phyloP scores from a whole-genome alignment of 2,329 filamentous ascomycete genomes.

The Diaporthe sp. region DNA sequence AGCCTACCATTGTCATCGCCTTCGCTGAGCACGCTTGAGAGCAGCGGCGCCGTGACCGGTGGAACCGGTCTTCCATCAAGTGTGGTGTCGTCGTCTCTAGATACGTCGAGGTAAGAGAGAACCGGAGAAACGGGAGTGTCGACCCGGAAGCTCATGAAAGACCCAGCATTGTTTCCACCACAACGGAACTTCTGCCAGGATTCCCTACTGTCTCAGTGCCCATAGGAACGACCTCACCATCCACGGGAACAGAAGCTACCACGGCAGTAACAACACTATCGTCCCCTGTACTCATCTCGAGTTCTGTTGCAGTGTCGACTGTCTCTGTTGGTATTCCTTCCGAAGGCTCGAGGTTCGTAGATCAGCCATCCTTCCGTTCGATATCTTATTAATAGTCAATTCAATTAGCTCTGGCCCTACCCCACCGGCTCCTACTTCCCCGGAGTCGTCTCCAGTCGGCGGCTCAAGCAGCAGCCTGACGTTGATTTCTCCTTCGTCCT shows the following conservation, averaged over 20 bases:
- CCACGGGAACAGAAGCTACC: not conserved
- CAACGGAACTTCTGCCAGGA: not conserved
- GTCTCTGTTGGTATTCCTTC: constrained; percentile 7
- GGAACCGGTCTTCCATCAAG: constrained; percentile 7
- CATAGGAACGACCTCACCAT: constrained; percentile 18
- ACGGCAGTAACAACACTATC: constrained; percentile 7
- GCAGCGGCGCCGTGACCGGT: not conserved
- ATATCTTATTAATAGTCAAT: not conserved
- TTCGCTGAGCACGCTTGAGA: not conserved
- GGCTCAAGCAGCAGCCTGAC: not conserved
- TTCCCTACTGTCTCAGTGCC: constrained; percentile 23
- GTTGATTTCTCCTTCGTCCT: not conserved
- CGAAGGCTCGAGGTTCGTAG: constrained; percentile 28
- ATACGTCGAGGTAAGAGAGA: constrained; percentile 25
- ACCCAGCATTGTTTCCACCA: not conserved
- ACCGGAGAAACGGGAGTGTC: not conserved
- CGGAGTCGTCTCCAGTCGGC: not conserved
- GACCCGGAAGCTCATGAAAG: not conserved
- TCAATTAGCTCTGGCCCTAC: not conserved
- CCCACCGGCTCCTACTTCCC: not conserved
- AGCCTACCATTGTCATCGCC: not conserved
- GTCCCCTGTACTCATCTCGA: constrained; percentile 23
- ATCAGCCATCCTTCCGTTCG: not conserved
- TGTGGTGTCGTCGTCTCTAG: not conserved
- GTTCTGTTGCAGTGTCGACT: constrained; percentile 19